Conservation (phyloP, 2,329 filamentous ascomycete species). For the Zopfia rhizophila region DNA sequence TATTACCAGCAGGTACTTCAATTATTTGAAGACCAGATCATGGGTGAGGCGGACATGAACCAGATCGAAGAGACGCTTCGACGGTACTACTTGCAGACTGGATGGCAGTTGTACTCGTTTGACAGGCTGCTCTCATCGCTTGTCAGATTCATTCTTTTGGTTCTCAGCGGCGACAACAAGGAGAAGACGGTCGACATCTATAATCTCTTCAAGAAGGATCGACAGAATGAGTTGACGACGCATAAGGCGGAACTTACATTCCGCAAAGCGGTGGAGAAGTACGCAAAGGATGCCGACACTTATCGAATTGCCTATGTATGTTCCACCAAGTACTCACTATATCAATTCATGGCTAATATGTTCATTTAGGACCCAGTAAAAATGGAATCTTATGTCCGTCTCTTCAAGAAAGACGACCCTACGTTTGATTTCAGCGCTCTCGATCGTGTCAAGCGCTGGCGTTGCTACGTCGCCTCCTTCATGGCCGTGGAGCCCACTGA, state of each 20-base stretch:
- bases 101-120: slow-evolving; percentile 93
- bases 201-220: slow-evolving; percentile 83
- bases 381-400: slow-evolving; percentile 78
- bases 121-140: slow-evolving; percentile 87
- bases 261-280: slow-evolving; percentile 90
- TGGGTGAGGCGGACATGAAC: slow-evolving; percentile 80
- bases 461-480: slow-evolving; percentile 94
- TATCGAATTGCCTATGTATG: slow-evolving; percentile 92
- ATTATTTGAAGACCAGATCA: slow-evolving; percentile 87
- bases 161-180: slow-evolving; percentile 86
- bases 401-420: slow-evolving; percentile 87
- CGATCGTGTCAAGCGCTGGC: slow-evolving; percentile 75
- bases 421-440: slow-evolving; percentile 79
- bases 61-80: slow-evolving; percentile 91
- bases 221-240: slow-evolving; percentile 84
- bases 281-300: slow-evolving; percentile 90
- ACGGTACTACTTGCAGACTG: slow-evolving; percentile 88
- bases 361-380: slow-evolving; percentile 64
- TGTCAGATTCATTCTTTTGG: slow-evolving; percentile 81
- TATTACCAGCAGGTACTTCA: slow-evolving; percentile 88
- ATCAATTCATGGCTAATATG: slow-evolving; percentile 36
- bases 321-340: slow-evolving; percentile 34
- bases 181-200: slow-evolving; percentile 94
- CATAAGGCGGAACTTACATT: slow-evolving; percentile 90
- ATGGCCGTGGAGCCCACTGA: slow-evolving; percentile 86